phyloP scores from a whole-genome alignment of 495 filamentous ascomycete genomes.

The Parathielavia appendiculata region DNA sequence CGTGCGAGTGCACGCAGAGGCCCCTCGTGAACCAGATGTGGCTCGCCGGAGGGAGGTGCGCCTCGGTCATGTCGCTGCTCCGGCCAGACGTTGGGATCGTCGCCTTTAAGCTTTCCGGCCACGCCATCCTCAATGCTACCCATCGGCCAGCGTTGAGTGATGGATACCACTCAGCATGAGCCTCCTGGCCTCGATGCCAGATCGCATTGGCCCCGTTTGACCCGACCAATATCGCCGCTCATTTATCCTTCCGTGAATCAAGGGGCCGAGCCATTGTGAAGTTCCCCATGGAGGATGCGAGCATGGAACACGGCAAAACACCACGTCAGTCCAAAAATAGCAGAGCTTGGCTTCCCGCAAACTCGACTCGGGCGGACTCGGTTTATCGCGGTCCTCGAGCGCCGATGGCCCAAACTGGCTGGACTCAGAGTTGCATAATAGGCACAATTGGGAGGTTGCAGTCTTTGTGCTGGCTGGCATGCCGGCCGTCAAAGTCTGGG shows the following conservation, averaged over 20 bases:
- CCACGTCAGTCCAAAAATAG: slow-evolving; percentile 33
- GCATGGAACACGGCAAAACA: slow-evolving; percentile 11
- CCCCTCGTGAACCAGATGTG: neutral
- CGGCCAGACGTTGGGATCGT: slow-evolving; percentile 4
- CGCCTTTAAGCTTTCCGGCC: slow-evolving; percentile 18
- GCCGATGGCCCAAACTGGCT: slow-evolving; percentile 27
- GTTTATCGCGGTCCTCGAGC: slow-evolving; percentile 29
- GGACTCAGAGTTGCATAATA: slow-evolving; percentile 19
- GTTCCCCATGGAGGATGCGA: slow-evolving; percentile 7
- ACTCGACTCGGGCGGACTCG: slow-evolving; percentile 14
- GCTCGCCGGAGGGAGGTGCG: neutral
- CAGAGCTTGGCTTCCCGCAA: neutral
- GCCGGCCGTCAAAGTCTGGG: slow-evolving; percentile 17
- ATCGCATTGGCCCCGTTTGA: slow-evolving; percentile 16
- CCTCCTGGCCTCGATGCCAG: slow-evolving; percentile 14
- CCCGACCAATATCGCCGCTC: slow-evolving; percentile 13
- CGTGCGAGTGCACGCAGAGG: neutral
- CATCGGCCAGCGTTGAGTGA: slow-evolving; percentile 12
- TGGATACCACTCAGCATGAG: slow-evolving; percentile 17
- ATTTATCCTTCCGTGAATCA: slow-evolving; percentile 19
- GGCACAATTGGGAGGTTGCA: slow-evolving; percentile 28
- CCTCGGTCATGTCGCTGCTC: neutral
- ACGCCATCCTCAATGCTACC: slow-evolving; percentile 18
- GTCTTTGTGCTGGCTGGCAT: slow-evolving; percentile 24
- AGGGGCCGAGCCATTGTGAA: neutral